Evolutionary conservation across 2,329 filamentous ascomycete genomes (phyloP), one percentile per base, ranked within the genome.

Genomic region (Ceratocystis diversiconidia): DNA sequence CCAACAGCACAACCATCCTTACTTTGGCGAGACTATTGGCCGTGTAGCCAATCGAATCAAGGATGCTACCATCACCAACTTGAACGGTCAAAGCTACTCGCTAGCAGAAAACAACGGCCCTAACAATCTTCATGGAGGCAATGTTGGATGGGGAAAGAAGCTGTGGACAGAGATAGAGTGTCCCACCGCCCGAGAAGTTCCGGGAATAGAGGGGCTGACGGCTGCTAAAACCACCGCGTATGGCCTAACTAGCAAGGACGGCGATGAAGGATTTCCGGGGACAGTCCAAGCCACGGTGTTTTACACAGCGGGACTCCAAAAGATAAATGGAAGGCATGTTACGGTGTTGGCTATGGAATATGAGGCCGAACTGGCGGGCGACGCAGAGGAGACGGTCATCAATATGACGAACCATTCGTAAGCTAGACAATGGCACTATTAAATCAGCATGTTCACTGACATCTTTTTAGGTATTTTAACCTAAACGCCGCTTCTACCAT

Each of bases 21-120:
- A 85, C 79, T 97, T 96, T 73, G 92, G 94, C 69, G 92, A 92
- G 74, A 97, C 90, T 57, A 96, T 97, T 73, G 94, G 94, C 65
- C 89, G 85, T 64, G 79, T 86, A 22, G 84, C 91, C 68, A 97
- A 97, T 78, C 87, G 92, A 66, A 85, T 96, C 73, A 82, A 84
- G 66, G 79, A 81, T 72, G 90, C 86, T 30, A 80, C 83, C 70
- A 85, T 96, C 73, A 77, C 85, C 69, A 80, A 79, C 63, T 76
- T 96, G 70, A 96, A 96, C 75, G 76, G 76, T 68, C 82, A 83
- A 71, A 78, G 81, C 2, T 94, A 95, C 75, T 71, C 79, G 17
- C 80, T 97, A 55, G 80, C 82, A 6, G 82, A 82, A 67, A 96
- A 96, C 76, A 84, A 96, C 73, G 87, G 85, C 0, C 79, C 82